Percentiles rank a stretch among this genome's conserved stretches.
These are phyloP conservation scores for Zelonia costaricensis DNA, from an alignment of 208 protist genomes.

Conservation along the genomic window DNA sequence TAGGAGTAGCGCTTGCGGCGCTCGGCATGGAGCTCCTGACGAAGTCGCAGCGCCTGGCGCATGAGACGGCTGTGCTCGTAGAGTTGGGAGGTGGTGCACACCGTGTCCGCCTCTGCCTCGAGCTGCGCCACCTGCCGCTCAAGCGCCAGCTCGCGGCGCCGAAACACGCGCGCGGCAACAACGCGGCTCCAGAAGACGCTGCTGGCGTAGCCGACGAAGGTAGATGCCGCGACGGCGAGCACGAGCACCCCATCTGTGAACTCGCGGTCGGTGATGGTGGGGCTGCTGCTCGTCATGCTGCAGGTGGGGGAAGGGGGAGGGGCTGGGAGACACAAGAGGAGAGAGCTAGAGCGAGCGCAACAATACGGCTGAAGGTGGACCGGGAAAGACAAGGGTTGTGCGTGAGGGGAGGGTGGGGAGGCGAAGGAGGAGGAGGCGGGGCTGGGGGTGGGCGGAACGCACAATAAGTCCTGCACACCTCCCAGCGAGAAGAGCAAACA, in stretches of 20 bases:
- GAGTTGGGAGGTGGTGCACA: conserved; percentile 34
- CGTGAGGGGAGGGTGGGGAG: background rate
- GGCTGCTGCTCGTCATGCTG: conserved; percentile 5
- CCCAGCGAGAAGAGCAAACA: background rate
- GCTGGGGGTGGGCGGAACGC: no score
- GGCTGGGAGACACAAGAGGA: background rate
- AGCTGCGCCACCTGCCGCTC: conserved; percentile 37
- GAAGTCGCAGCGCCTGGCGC: conserved; percentile 31
- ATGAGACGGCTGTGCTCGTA: conserved; percentile 39
- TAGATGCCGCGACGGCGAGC: conserved; percentile 9
- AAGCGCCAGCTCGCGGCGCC: conserved; percentile 39
- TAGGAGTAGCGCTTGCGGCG: conserved; percentile 29
- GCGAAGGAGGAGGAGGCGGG: no score
- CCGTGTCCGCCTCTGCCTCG: conserved; percentile 32
- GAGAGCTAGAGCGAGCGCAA: background rate
- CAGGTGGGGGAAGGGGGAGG: no score
- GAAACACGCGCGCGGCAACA: conserved; percentile 42
- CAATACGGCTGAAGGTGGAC: background rate
- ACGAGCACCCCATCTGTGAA: conserved; percentile 16
- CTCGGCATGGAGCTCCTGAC: conserved; percentile 31
- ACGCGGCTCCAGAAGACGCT: conserved; percentile 41
- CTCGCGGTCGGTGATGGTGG: conserved; percentile 11
- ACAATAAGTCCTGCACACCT: no score
- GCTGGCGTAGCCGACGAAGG: conserved; percentile 33
- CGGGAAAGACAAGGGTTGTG: background rate